Evolutionary conservation across 108 stramenopile species (phyloP), one percentile per base, ranked within the genome.

Genomic region (Chaetoceros tenuissimus): DNA sequence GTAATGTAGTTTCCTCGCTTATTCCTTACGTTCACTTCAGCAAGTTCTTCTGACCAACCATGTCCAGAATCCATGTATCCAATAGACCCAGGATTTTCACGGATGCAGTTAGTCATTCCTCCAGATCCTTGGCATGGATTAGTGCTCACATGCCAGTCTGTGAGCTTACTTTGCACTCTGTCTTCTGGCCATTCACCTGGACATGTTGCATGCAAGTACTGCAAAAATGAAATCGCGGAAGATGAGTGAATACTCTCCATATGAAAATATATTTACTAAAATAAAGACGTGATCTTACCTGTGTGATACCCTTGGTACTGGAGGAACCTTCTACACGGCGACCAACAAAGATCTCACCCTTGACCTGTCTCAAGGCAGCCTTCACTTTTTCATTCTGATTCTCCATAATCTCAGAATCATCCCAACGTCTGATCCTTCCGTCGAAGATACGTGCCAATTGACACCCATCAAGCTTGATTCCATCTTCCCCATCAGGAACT

Each of bases 21-120:
- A 63, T 94, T 94, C 55, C 53, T 25, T 30, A 94, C 43, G 10
- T 76, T 62, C 28, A 94, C 83, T 69, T 91, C 89, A 0, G 46
- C 45, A 44, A 91, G 51, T n/a, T 59, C 63, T 26, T 81, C 85
- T 20, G 69, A 67, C 43, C 69, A 64, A 57, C 89, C 93, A 53
- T 94, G 93, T 13, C 87, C 87, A 30, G 74, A 57, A 43, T 89
- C 88, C 55, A 94, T 75, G 74, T 89, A 94, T 1, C 88, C 92
- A 47, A 94, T 89, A 18, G 88, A 66, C 26, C 82, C 82, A 18
- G 31, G 56, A 43, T 66, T 82, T 1, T 71, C 72, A 1, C 53
- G 27, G 31, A 94, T 72, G 56, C 83, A 84, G 2, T 62, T 56
- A 10, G 79, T 75, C 80, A 94, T 82, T 18, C 75, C 68, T 28